Percentiles rank a stretch among this genome's conserved stretches.
Evolutionary conservation across 306 rosid species (phyloP).

Genomic region (Medicago arabica): DNA sequence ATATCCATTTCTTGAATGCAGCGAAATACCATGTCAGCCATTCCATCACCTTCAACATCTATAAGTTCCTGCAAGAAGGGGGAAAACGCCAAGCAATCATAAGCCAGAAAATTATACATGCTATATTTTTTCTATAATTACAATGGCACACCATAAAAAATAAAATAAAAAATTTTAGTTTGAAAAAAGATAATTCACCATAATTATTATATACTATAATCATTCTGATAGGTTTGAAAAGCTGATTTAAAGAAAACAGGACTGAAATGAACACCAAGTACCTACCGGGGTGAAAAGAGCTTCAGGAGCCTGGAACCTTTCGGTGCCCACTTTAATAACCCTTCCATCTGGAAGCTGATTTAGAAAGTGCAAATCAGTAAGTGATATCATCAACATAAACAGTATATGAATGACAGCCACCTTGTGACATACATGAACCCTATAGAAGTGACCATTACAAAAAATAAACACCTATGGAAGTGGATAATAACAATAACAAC

Average conservation of each 20-base stretch:
- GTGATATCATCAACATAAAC: slow-evolving; percentile 33
- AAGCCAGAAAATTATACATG: slow-evolving; percentile 26
- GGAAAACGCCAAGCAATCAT: slow-evolving; percentile 16
- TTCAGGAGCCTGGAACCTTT: slow-evolving; percentile 99
- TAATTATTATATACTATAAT: background rate
- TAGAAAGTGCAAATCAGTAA: slow-evolving; percentile 30
- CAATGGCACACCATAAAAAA: background rate
- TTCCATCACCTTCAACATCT: slow-evolving; percentile 99
- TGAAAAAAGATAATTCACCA: background rate
- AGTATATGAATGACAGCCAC: slow-evolving; percentile 10
- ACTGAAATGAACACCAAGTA: slow-evolving; percentile 33
- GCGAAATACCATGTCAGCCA: slow-evolving; percentile 99
- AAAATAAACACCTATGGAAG: background rate
- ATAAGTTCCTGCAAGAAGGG: slow-evolving; percentile 80
- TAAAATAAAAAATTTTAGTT: background rate
- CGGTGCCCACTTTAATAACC: slow-evolving; percentile 98
- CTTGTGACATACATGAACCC: slow-evolving; percentile 25
- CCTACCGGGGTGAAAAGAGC: slow-evolving; percentile 99
- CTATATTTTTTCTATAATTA: slow-evolving; percentile 29
- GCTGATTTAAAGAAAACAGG: slow-evolving; percentile 16
- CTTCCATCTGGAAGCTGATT: slow-evolving; percentile 99
- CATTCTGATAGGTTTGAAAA: slow-evolving; percentile 23
- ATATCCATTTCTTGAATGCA: slow-evolving; percentile 99
- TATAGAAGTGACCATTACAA: background rate
- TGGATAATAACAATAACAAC: too few relatives aligned